Evolutionary conservation across 805 yeast species (phyloP).

Genomic region (Candida loeiensis): DNA sequence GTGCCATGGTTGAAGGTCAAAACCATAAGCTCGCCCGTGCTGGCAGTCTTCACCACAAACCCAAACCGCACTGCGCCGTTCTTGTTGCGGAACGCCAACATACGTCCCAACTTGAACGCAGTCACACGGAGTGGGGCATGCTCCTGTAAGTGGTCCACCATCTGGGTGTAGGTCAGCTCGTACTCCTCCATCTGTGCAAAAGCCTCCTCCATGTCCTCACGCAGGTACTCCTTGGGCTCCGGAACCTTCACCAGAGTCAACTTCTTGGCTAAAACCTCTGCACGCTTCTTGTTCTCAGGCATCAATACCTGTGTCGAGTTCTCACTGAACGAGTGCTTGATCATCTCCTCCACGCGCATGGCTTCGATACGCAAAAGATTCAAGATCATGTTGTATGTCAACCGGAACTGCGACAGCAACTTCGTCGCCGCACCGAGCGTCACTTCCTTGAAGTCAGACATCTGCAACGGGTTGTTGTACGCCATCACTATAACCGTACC

Average conservation of each 20-base stretch:
- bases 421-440: slow-evolving; percentile 88
- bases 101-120: slow-evolving; percentile 49
- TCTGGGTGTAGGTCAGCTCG: slow-evolving; percentile 39
- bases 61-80: slow-evolving; percentile 46
- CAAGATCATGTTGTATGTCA: slow-evolving; percentile 93
- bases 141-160: slow-evolving; percentile 47
- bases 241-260: slow-evolving; percentile 36
- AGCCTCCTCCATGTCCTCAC: slow-evolving; percentile 42
- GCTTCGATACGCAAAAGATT: slow-evolving; percentile 92
- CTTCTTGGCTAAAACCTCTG: slow-evolving; percentile 49
- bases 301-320: slow-evolving; percentile 78
- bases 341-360: slow-evolving; percentile 95
- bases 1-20: slow-evolving; percentile 46
- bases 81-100: slow-evolving; percentile 55
- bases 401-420: slow-evolving; percentile 83
- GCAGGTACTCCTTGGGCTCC: slow-evolving; percentile 34
- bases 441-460: slow-evolving; percentile 67
- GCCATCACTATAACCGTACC: slow-evolving; percentile 96
- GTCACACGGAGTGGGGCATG: slow-evolving; percentile 46
- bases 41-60: slow-evolving; percentile 46
- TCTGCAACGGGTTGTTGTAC: slow-evolving; percentile 59
- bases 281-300: slow-evolving; percentile 77
- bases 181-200: slow-evolving; percentile 46
- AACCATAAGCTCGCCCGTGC: slow-evolving; percentile 31
- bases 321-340: slow-evolving; percentile 91